Base-by-base conservation (phyloP, 352 stramenopile species). In the Bremia lactucae region DNA sequence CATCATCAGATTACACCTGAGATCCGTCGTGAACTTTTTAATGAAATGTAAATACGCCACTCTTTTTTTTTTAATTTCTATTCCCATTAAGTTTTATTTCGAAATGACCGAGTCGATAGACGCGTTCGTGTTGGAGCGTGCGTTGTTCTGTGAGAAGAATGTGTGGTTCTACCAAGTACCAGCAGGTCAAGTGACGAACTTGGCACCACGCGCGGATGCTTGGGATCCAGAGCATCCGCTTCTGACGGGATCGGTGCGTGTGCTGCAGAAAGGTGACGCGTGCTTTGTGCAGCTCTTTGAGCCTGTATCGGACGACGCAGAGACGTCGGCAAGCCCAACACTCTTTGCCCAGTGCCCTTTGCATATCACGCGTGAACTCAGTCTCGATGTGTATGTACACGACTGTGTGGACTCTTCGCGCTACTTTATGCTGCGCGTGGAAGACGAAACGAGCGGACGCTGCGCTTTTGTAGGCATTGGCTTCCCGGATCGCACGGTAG, bases 1-100 rank as follows among this genome's bases (percentile, higher is more conserved):
- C 79, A 99, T 71, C 87, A 96, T 62, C 94, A 97, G 63, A 99
- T 99, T 68, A 99, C 96, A 34, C 87, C 94, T 19, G 96, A 99
- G 64, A 95, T 98, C 49, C 90, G 96, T 50, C 76, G 96, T 52
- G 96, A 99, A 68, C 78, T 99, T 29, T 97, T 72, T 58, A 72
- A 77, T 56, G 76, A 88, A 60, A 42, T 55, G 44, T 67, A 67
- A n/a, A n/a, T n/a, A n/a, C n/a, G n/a, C n/a, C n/a, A n/a, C n/a
- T n/a, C n/a, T n/a, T n/a, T n/a, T n/a, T n/a, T n/a, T n/a, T n/a
- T n/a, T n/a, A n/a, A n/a, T n/a, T n/a, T n/a, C n/a, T n/a, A n/a
- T n/a, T n/a, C n/a, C n/a, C n/a, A n/a, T n/a, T n/a, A n/a, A n/a
- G n/a, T n/a, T n/a, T n/a, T n/a, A n/a, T n/a, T n/a, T n/a, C n/a